These are phyloP conservation scores for Crithidia expoeki DNA, from an alignment of 208 protist genomes.

Conservation along the genomic window DNA sequence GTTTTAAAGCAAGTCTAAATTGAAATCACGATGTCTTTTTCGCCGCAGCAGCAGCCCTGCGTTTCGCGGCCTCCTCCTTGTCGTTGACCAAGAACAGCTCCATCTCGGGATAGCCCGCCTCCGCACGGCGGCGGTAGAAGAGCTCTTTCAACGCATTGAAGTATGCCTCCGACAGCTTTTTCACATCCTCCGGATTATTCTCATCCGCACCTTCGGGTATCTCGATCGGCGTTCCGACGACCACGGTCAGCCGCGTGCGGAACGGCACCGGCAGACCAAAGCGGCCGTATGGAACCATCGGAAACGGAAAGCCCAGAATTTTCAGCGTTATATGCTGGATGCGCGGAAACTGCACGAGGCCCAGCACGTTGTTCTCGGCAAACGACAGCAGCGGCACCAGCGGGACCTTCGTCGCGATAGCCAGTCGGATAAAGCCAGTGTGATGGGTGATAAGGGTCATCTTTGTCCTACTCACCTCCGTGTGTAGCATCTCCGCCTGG, in stretches of 20 bases:
- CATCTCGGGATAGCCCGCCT: conserved; percentile 80
- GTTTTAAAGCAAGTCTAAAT: conserved; percentile 4
- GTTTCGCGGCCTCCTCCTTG: conserved; percentile 37
- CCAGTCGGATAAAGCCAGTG: conserved; percentile 79
- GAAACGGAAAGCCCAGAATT: conserved; percentile 82
- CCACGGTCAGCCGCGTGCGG: conserved; percentile 59
- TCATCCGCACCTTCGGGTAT: conserved; percentile 58
- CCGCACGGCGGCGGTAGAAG: conserved; percentile 74
- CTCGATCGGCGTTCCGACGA: conserved; percentile 68
- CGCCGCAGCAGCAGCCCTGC: conserved; percentile 18
- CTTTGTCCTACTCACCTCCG: conserved; percentile 38
- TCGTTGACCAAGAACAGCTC: conserved; percentile 65
- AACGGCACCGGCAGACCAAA: conserved; percentile 74
- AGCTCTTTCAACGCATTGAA: conserved; percentile 62
- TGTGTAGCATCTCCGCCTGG: conserved; percentile 87
- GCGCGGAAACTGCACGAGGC: conserved; percentile 59
- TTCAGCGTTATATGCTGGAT: conserved; percentile 69
- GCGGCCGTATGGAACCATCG: conserved; percentile 74
- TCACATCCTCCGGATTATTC: conserved; percentile 66
- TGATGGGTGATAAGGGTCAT: conserved; percentile 83
- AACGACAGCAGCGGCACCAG: conserved; percentile 87
- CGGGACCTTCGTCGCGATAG: conserved; percentile 60
- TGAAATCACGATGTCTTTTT: conserved; percentile 15
- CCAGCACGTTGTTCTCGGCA: conserved; percentile 80
- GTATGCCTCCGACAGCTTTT: conserved; percentile 54